A percentile compares a stretch with the other conserved stretches of the same genome.
Conservation (phyloP, 139 green algal genomes). For the Auxenochlorella pyrenoidosa region DNA sequence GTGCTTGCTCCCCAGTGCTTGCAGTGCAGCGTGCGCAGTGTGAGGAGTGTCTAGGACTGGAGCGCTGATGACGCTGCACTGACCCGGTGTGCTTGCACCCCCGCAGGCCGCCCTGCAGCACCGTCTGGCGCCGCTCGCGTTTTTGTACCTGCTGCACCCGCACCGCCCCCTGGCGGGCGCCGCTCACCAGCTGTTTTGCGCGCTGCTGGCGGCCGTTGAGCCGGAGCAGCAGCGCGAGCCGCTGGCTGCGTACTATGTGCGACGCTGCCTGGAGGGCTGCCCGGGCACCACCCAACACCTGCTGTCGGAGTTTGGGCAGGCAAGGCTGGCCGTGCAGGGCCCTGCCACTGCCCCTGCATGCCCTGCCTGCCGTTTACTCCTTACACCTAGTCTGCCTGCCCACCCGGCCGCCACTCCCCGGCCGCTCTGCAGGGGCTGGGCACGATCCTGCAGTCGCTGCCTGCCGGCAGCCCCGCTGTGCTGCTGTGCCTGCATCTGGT, state of each 20-base stretch:
- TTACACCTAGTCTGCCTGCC: neutral
- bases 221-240: conserved; percentile 38
- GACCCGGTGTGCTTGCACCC: neutral
- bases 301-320: conserved; percentile 7
- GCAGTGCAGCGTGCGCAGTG: no score
- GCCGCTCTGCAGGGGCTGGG: conserved; percentile 26
- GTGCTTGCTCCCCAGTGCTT: neutral
- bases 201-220: conserved; percentile 28
- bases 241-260: conserved; percentile 43
- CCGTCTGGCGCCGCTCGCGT: conserved; percentile 32
- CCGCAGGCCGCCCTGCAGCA: conserved; percentile 11
- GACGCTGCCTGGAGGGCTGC: conserved; percentile 46
- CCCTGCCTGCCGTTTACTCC: neutral
- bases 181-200: conserved; percentile 47
- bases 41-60: no score
- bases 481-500: conserved; percentile 41
- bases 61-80: no score
- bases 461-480: conserved; percentile 33
- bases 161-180: conserved; percentile 26
- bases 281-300: conserved; percentile 8
- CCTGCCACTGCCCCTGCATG: neutral
- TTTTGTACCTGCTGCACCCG: conserved; percentile 54
- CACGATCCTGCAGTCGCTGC: conserved; percentile 37
- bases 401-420: neutral
- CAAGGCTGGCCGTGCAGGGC: neutral